These are phyloP conservation scores for Calonectria pteridis DNA, from an alignment of 2,329 filamentous ascomycete species.

Conservation along the genomic window DNA sequence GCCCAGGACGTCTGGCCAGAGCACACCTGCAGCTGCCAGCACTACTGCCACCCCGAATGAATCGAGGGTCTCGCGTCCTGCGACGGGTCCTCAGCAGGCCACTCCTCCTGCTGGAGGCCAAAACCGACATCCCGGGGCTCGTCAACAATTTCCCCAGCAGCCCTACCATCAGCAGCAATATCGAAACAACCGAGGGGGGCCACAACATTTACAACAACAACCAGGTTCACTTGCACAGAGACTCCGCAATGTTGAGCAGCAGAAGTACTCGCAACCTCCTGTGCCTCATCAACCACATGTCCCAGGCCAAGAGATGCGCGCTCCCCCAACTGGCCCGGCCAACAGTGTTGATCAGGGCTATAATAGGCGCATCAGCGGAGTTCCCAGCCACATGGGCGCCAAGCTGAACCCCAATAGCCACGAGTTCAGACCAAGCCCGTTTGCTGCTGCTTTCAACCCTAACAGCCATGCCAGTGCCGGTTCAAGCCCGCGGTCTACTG, in stretches of 20 bases:
- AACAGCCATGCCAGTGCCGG: conserved; percentile 72
- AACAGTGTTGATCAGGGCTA: conserved; percentile 66
- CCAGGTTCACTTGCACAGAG: conserved; percentile 63
- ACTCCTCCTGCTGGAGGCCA: conserved; percentile 44
- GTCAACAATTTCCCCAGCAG: conserved; percentile 63
- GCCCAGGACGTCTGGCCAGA: conserved; percentile 49
- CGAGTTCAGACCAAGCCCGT: conserved; percentile 89
- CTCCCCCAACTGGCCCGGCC: conserved; percentile 80
- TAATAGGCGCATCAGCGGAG: conserved; percentile 64
- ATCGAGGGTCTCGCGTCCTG: conserved; percentile 48
- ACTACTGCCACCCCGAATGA: conserved; percentile 40
- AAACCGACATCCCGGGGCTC: conserved; percentile 61
- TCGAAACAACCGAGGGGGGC: conserved; percentile 60
- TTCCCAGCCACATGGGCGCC: conserved; percentile 64
- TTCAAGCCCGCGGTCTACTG: conserved; percentile 77
- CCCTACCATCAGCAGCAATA: conserved; percentile 61
- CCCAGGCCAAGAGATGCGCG: conserved; percentile 73
- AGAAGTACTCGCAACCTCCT: conserved; percentile 60
- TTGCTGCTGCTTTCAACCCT: conserved; percentile 85
- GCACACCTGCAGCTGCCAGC: conserved; percentile 33
- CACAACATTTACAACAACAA: conserved; percentile 57
- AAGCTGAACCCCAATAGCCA: conserved; percentile 75
- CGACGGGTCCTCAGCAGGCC: conserved; percentile 51
- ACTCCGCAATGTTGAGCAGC: conserved; percentile 65
- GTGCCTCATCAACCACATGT: conserved; percentile 60